Percentiles rank a stretch among this genome's conserved stretches.
These are phyloP conservation scores for Nannizzia gypsea DNA, from an alignment of 2,329 filamentous ascomycete genomes.

Conservation along the genomic window DNA sequence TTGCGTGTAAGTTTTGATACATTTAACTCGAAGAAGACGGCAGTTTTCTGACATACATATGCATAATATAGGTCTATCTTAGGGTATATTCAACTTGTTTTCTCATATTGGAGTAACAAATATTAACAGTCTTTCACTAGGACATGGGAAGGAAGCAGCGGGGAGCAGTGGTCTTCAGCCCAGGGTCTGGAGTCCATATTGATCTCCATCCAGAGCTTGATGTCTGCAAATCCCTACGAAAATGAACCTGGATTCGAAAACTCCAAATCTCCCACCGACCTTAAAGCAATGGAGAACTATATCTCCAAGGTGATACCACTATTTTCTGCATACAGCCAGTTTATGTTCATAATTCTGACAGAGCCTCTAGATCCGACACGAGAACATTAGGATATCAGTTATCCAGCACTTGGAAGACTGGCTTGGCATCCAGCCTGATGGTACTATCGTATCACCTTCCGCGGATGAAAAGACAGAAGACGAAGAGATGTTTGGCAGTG, in stretches of 20 bases:
- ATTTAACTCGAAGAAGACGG: not conserved
- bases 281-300: slow-evolving; percentile 63
- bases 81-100: slow-evolving; percentile 45
- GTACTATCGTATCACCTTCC: slow-evolving; percentile 29
- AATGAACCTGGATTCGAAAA: slow-evolving; percentile 92
- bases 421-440: slow-evolving; percentile 51
- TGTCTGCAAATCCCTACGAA: slow-evolving; percentile 88
- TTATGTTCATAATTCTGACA: not conserved
- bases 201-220: slow-evolving; percentile 89
- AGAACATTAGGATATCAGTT: slow-evolving; percentile 74
- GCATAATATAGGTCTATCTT: slow-evolving; percentile 58
- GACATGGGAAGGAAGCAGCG: slow-evolving; percentile 82
- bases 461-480: slow-evolving; percentile 30
- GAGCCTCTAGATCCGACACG: slow-evolving; percentile 68
- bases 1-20: slow-evolving; percentile 56
- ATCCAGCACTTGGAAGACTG: slow-evolving; percentile 75
- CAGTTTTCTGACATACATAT: slow-evolving; percentile 15
- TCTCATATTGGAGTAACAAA: not conserved
- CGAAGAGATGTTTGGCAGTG: slow-evolving; percentile 20
- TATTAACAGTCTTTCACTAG: slow-evolving; percentile 37
- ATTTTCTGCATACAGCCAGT: not conserved
- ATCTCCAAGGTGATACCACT: slow-evolving; percentile 55
- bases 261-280: slow-evolving; percentile 54
- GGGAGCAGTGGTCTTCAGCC: slow-evolving; percentile 92
- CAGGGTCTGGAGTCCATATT: slow-evolving; percentile 91